Conservation (phyloP, 257 asterid species). For the Eucommia ulmoides region DNA sequence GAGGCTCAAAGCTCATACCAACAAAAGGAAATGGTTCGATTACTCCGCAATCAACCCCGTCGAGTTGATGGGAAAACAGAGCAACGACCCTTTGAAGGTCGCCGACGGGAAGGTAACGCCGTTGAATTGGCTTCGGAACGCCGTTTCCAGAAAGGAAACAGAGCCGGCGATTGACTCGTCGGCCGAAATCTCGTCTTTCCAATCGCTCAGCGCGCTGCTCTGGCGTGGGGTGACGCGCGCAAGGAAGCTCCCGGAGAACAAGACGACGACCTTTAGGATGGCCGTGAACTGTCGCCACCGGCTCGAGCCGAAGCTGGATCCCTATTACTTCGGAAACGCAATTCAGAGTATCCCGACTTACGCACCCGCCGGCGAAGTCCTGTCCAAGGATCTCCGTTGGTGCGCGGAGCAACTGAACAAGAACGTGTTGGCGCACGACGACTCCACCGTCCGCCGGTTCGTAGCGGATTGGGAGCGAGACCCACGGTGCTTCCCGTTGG, state of each 20-base stretch:
- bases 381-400: constrained; percentile 7
- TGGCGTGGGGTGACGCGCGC: constrained; percentile 6
- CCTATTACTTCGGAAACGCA: constrained; percentile 3
- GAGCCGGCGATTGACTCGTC: not conserved
- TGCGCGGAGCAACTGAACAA: constrained; percentile 7
- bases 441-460: not conserved
- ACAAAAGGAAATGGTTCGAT: not conserved
- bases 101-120: constrained; percentile 1
- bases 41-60: constrained; percentile 7
- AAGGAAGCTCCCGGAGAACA: not conserved
- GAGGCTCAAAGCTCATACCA: constrained; percentile 8
- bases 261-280: constrained; percentile 6
- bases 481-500: constrained; percentile 4
- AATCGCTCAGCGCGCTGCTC: constrained; percentile 1
- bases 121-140: constrained; percentile 3
- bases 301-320: constrained; percentile 2
- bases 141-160: not conserved
- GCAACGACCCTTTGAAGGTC: constrained; percentile 4
- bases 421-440: constrained; percentile 2
- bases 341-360: constrained; percentile 6
- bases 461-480: constrained; percentile 22
- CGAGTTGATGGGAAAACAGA: constrained; percentile 10
- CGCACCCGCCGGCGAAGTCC: constrained; percentile 10
- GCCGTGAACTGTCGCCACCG: constrained; percentile 10
- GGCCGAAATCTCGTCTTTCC: constrained; percentile 6